Evolutionary conservation across 2,329 filamentous ascomycete species (phyloP), one percentile per base, ranked within the genome.

Genomic region (Clarireedia hainanense): DNA sequence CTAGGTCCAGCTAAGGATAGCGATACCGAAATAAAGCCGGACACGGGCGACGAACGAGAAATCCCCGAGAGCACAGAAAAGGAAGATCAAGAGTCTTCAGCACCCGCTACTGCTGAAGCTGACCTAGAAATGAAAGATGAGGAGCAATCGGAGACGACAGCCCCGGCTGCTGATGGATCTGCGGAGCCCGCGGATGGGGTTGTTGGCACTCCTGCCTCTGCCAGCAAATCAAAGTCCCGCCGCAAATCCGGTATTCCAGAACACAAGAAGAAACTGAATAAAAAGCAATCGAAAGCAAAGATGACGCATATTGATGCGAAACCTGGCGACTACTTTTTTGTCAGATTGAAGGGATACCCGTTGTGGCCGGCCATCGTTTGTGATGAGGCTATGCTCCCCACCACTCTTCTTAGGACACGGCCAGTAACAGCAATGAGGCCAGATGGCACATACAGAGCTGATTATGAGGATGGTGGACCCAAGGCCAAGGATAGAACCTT

Each of bases 361-460:
- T 86, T 89, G 40, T 99, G 94, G 94, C 94, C 94, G 15, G 86
- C 90, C 54, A 88, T 99, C 68, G 84, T 99, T 65, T 94, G 89
- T 70, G 91, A 96, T 69, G 92, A 99, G 71, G 85, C 86, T 60
- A 97, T 99, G 86, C 83, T 99, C 20, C 92, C 94, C 2, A 78
- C 84, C 57, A 83, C 80, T 14, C 80, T 99, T 24, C 74, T 95
- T 54, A 87, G 80, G 66, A 81, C 80, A 47, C 86, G 94, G 59
- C 94, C 92, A 7, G 89, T 95, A 52, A 91, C 89, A 46, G 91
- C 92, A 23, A 84, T 83, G 64, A 84, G 88, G 57, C 75, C 81
- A 23, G 92, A 97, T 71, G 92, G 92, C 57, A 88, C 86, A 42
- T 96, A 94, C 71, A 85, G 89, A 53, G 89, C 91, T 58, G 88